Evolutionary conservation across 495 filamentous ascomycete species (phyloP).

Genomic region (Aspergillus nidulans): DNA sequence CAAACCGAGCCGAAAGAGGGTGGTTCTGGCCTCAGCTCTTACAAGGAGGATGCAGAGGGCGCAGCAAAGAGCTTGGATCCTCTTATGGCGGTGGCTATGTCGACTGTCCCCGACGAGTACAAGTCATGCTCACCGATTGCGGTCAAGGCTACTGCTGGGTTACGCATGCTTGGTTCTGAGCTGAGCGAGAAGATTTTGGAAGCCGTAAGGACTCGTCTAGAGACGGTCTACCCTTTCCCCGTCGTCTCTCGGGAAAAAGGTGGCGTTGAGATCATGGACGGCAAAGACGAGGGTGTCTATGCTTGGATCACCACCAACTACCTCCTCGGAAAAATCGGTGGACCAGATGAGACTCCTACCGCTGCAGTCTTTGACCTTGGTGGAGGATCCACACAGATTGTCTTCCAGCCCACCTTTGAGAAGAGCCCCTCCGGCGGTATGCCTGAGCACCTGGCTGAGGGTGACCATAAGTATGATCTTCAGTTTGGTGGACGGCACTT

Average conservation of each 20-base stretch:
- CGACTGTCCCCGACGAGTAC: conserved; percentile 78
- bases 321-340: conserved; percentile 94
- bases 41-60: conserved; percentile 74
- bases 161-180: conserved; percentile 79
- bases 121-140: conserved; percentile 85
- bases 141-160: conserved; percentile 93
- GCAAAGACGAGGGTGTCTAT: conserved; percentile 93
- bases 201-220: conserved; percentile 77
- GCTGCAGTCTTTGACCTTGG: conserved; percentile 95
- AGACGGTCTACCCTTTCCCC: conserved; percentile 88
- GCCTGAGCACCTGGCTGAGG: conserved; percentile 78
- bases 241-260: conserved; percentile 78
- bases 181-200: conserved; percentile 78
- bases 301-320: conserved; percentile 99
- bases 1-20: conserved; percentile 74
- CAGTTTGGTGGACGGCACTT: conserved; percentile 88
- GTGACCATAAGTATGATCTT: conserved; percentile 95
- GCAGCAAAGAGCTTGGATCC: conserved; percentile 86
- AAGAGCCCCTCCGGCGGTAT: conserved; percentile 71
- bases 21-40: conserved; percentile 82
- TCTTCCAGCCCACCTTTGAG: conserved; percentile 93
- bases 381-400: conserved; percentile 95
- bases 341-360: conserved; percentile 80
- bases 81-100: conserved; percentile 79
- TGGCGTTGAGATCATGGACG: conserved; percentile 94